Evolutionary conservation across 306 rosid genomes (phyloP).

Genomic region (Canavalia ensiformis): DNA sequence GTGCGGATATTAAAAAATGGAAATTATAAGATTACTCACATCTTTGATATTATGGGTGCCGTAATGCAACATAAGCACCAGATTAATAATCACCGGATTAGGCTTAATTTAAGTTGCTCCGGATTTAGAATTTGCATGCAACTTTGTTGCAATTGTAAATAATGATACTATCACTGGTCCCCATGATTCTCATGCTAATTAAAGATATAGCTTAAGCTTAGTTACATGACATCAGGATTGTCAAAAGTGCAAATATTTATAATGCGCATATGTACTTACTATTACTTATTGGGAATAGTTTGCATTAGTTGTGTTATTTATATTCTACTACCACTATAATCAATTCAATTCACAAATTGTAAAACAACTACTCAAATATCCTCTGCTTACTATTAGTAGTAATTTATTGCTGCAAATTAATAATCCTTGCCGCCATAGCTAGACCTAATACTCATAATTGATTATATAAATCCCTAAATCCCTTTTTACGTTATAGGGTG

Average conservation of each 20-base stretch:
- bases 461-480: not conserved
- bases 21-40: not conserved
- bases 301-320: constrained; percentile 8
- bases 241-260: constrained; percentile 11
- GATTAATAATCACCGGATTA: not conserved
- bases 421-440: not conserved
- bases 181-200: not conserved
- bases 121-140: not conserved
- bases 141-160: not conserved
- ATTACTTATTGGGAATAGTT: constrained; percentile 8
- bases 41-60: not conserved
- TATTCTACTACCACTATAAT: not conserved
- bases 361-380: constrained; percentile 9
- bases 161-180: not conserved
- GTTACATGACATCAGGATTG: not conserved
- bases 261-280: not conserved
- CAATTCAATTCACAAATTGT: not conserved
- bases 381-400: not conserved
- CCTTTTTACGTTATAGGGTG: not conserved
- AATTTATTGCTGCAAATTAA: not conserved
- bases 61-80: not conserved
- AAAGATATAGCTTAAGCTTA: not conserved
- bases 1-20: not conserved
- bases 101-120: not conserved
- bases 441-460: not conserved